Evolutionary conservation across 129 eudicot genomes (phyloP), one percentile per base, ranked within the genome.

Genomic region (Escallonia rubra): DNA sequence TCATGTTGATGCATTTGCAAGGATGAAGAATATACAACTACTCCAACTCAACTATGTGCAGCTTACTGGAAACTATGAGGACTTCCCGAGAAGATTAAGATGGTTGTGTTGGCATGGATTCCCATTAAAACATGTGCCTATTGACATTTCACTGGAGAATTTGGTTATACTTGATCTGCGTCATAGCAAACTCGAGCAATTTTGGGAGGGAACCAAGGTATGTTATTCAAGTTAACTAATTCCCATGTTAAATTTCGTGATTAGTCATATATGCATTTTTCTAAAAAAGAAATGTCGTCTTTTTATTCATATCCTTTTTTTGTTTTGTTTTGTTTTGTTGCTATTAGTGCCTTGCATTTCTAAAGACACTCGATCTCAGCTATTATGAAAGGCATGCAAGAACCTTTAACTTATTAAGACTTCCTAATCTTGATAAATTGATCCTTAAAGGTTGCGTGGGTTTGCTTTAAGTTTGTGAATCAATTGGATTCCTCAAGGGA

Each of bases 311-410:
- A 12, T 46, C 4, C 5, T 7, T 47, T 34, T n/a, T 38, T 5
- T 1, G n/a, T n/a, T n/a, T n/a, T n/a, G n/a, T n/a, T n/a, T n/a
- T n/a, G n/a, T n/a, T n/a, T n/a, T n/a, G n/a, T n/a, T 23, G 40
- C 16, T 41, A 1, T 8, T 51, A 66, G 71, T 3, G 40, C 11
- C 50, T 66, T 41, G 34, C 9, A 13, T 66, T 49, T 5, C 7
- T 66, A 7, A 66, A 66, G 11, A 41, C 8, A 10, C 48, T 61
- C 15, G n/a, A 61, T 61, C 65, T 61, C 48, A 41, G 65, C n/a
- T 48, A 61, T 61, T 61, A 49, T 41, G 14, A 40, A 6, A 4
- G 46, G 13, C 65, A 41, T 10, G 44, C 14, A 3, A 40, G 48
- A 34, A 61, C 65, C 5, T 48, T 48, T 15, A 41, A 61, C 15